Base-by-base conservation (phyloP, 1,139 yeast genomes). In the Kodamaea anthophila region DNA sequence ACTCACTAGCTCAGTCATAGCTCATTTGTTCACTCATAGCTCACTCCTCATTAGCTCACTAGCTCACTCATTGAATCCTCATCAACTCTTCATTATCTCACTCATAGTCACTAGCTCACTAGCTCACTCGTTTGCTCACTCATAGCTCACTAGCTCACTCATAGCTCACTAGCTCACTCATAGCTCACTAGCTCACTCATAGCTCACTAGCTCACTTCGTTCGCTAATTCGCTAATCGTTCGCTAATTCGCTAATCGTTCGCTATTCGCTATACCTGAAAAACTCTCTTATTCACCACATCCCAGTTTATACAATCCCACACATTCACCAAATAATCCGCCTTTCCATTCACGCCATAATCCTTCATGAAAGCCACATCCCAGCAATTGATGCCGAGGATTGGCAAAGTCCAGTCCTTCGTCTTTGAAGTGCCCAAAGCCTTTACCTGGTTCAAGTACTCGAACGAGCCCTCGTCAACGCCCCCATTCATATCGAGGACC, bases 281-380 rank as follows among this genome's bases (percentile, higher is more conserved):
- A 35, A 65, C 45, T 45, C 95, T 74, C 44, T 63, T 64, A 53
- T 78, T 82, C 30, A 88, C 74, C 31, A 83, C 88, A 37, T 78
- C 74, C 98, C 98, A 91, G 58, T 91, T 77, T 43, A 88, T 72
- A 43, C 85, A 70, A 30, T 78, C 70, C 80, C 94, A 81, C 51
- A 83, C 74, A 34, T 77, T 79, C 38, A 74, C 74, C 47, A 91
- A 69, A 53, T 83, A 91, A 40, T 77, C 74, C 20, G 73, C 68
- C 58, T 78, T 81, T 24, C 94, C 94, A 30, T 61, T 69, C 31
- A 85, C 70, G 18, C 96, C 96, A 56, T 79, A 91, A 55, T 91
- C 98, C 13, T 71, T 59, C 32, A 86, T 48, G 55, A 79, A 91
- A 13, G 96, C 86, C 42, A 77, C 74, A 53, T 88, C 94, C 96